Percentiles rank a stretch among this genome's conserved stretches.
Conservation (phyloP, 2,329 filamentous ascomycete genomes). For the Curvularia spicifera region DNA sequence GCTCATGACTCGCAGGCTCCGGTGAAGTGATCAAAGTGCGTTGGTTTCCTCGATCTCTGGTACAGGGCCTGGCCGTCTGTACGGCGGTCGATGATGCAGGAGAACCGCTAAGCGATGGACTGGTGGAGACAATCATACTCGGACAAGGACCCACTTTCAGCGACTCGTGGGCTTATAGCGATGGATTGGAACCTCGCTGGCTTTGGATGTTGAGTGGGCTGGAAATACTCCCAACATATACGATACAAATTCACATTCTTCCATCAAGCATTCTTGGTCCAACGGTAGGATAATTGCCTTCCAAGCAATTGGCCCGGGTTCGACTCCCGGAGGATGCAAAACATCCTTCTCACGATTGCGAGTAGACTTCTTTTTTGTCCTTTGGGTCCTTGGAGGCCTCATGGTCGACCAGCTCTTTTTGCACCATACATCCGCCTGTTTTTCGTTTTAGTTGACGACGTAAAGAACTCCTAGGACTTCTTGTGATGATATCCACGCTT, state of each 20-base stretch:
- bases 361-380: conserved; percentile 1
- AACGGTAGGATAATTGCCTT: conserved; percentile 12
- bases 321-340: conserved; percentile 10
- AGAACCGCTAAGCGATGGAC: not conserved
- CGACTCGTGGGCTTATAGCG: not conserved
- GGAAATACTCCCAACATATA: not conserved
- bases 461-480: not conserved
- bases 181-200: not conserved
- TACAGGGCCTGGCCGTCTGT: not conserved
- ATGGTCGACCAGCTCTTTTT: not conserved
- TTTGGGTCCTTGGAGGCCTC: not conserved
- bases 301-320: conserved; percentile 11
- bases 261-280: conserved; percentile 11
- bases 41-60: not conserved
- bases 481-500: not conserved
- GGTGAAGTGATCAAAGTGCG: not conserved
- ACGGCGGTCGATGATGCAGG: not conserved
- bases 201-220: too few relatives aligned
- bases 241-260: not conserved
- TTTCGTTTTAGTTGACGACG: too few relatives aligned
- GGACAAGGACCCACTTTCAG: not conserved
- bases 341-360: conserved; percentile 10
- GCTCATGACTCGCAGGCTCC: not conserved
- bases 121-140: not conserved
- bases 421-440: not conserved